Evolutionary conservation across 2,329 filamentous ascomycete species (phyloP).

Genomic region (Sporothrix brasiliensis): DNA sequence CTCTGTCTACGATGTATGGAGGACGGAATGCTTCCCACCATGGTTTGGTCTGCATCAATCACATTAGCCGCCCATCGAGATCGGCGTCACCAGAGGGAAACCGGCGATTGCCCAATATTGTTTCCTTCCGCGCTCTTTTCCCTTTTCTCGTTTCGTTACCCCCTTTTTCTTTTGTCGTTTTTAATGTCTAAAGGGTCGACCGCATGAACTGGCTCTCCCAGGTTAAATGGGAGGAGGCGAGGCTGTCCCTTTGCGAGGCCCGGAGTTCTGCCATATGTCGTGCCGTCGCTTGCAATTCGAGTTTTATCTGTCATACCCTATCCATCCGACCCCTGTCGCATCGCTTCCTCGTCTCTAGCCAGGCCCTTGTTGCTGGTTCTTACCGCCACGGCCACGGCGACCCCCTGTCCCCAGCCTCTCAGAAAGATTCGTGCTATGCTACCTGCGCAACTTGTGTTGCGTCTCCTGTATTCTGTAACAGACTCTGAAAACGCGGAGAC

Average conservation of each 20-base stretch:
- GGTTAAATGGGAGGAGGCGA: constrained; percentile 25
- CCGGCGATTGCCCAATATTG: not conserved
- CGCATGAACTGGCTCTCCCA: constrained; percentile 17
- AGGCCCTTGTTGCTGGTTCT: not conserved
- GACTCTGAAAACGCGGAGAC: constrained; percentile 17
- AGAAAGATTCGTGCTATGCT: constrained; percentile 13
- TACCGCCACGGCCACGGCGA: not conserved
- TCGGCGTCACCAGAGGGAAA: constrained; percentile 9
- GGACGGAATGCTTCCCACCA: too few relatives aligned
- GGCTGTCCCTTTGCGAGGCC: constrained; percentile 7
- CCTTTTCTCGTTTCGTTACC: not conserved
- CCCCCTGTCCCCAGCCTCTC: not conserved
- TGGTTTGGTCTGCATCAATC: not conserved
- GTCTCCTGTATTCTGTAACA: constrained; percentile 22
- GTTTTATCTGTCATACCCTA: too few relatives aligned
- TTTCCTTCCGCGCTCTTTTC: not conserved
- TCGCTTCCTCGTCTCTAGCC: not conserved
- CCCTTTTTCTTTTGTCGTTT: not conserved
- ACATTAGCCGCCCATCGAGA: constrained; percentile 27
- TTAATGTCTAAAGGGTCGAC: not conserved
- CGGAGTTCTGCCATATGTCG: constrained; percentile 9
- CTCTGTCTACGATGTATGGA: not conserved
- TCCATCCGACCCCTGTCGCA: not conserved
- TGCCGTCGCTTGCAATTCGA: too few relatives aligned
- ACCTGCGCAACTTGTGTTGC: constrained; percentile 10